A percentile compares a stretch with the other conserved stretches of the same genome.
These are phyloP conservation scores for Nothophaeocryptopus gaeumannii DNA, from an alignment of 2,329 filamentous ascomycete species.

Conservation along the genomic window DNA sequence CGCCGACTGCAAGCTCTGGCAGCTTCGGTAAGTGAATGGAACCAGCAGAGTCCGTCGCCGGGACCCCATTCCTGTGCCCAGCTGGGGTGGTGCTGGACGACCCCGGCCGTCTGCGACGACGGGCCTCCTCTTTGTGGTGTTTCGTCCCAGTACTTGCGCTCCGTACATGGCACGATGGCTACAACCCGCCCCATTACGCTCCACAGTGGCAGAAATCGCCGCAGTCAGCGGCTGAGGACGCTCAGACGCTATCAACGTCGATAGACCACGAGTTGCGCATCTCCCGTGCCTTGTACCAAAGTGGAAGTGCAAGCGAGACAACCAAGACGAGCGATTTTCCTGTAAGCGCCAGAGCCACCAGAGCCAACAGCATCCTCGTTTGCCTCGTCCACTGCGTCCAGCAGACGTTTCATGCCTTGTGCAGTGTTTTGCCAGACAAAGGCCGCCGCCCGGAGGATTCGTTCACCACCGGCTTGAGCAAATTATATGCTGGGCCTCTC, in stretches of 20 bases:
- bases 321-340: conserved; percentile 1
- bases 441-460: neutral
- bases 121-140: neutral
- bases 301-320: conserved; percentile 9
- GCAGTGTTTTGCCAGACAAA: neutral
- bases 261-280: neutral
- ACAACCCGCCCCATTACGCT: neutral
- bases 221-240: neutral
- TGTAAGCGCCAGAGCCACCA: conserved; percentile 9
- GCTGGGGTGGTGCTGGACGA: too few species aligned
- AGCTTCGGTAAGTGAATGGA: neutral
- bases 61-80: too few species aligned
- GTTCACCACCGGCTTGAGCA: neutral
- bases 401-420: conserved; percentile 2
- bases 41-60: too few species aligned
- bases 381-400: too few species aligned
- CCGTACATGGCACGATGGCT: too few species aligned
- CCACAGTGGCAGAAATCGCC: conserved; percentile 2
- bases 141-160: too few species aligned
- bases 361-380: neutral
- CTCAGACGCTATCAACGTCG: neutral
- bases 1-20: neutral
- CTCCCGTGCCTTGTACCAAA: neutral
- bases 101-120: conserved; percentile 4
- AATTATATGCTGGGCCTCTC: neutral